phyloP scores from a whole-genome alignment of 306 rosid genomes.

The Cucurbita moschata region DNA sequence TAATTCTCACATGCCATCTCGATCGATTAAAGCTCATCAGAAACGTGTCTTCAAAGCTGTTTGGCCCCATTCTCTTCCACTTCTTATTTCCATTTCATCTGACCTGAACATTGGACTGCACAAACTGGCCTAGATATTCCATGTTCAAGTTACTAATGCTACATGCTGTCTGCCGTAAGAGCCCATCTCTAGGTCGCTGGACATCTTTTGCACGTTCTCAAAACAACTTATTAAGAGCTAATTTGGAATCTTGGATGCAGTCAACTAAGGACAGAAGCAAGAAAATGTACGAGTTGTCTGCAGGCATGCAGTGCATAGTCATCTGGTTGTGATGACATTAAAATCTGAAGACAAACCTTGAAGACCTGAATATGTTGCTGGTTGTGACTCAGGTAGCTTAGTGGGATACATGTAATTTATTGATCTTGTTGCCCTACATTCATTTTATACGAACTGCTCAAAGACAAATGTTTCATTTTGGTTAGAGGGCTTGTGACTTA shows the following conservation, averaged over 20 bases:
- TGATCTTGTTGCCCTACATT: neutral
- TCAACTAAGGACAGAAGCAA: neutral
- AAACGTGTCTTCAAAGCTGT: constrained; percentile 84
- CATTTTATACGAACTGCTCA: neutral
- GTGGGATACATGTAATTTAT: neutral
- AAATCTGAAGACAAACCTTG: neutral
- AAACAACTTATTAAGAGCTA: neutral
- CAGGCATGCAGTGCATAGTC: neutral
- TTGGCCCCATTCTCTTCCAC: constrained; percentile 65
- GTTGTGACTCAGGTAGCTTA: neutral
- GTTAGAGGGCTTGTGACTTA: neutral
- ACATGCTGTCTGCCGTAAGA: neutral
- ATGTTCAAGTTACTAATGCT: neutral
- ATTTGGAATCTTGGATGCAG: neutral
- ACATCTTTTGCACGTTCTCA: neutral
- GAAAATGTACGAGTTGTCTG: neutral
- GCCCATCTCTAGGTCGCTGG: neutral
- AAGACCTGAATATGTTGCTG: neutral
- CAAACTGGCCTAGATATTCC: constrained; percentile 29
- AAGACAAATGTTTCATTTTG: neutral
- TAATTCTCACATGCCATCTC: constrained; percentile 54
- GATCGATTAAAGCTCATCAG: constrained; percentile 68
- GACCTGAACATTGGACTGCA: constrained; percentile 77
- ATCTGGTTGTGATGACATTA: neutral
- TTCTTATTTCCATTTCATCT: constrained; percentile 85